A percentile compares a stretch with the other conserved stretches of the same genome.
phyloP scores from a whole-genome alignment of 768 basidiomycete species.

The Auricularia sp. region DNA sequence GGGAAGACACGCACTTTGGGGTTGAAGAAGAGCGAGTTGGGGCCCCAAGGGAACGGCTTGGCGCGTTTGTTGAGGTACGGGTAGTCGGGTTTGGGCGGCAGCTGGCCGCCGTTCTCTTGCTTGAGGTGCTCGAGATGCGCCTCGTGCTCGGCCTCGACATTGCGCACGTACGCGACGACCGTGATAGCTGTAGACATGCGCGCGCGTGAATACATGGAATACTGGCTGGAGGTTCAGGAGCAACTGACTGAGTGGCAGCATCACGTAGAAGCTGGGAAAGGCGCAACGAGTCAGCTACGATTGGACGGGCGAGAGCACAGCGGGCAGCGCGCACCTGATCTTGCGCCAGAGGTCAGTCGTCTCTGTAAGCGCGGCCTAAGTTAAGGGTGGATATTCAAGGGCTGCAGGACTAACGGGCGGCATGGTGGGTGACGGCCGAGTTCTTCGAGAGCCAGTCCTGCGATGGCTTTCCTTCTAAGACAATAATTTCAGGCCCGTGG shows the following conservation, averaged over 20 bases:
- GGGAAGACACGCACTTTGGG: slow-evolving; percentile 40
- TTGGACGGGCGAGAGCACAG: background rate
- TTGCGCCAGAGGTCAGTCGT: slow-evolving; percentile 78
- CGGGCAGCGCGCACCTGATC: slow-evolving; percentile 40
- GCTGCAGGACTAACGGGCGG: background rate
- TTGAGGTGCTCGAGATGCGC: slow-evolving; percentile 63
- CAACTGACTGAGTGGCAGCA: slow-evolving; percentile 64
- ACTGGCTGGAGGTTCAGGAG: background rate
- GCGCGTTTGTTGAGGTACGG: slow-evolving; percentile 66
- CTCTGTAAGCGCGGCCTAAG: slow-evolving; percentile 30
- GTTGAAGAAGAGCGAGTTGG: slow-evolving; percentile 78
- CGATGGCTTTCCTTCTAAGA: background rate
- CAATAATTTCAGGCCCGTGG: background rate
- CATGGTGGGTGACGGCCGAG: background rate
- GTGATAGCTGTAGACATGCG: slow-evolving; percentile 15
- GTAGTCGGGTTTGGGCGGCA: slow-evolving; percentile 62
- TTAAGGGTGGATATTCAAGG: background rate
- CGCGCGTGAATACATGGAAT: slow-evolving; percentile 10
- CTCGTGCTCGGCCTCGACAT: slow-evolving; percentile 52
- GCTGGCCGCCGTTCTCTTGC: slow-evolving; percentile 59
- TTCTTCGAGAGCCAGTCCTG: slow-evolving; percentile 1
- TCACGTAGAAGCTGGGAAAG: slow-evolving; percentile 54
- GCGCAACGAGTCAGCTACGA: background rate
- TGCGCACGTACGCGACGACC: slow-evolving; percentile 35
- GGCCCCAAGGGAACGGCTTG: slow-evolving; percentile 82